Evolutionary conservation across 331 rosid species (phyloP), one percentile per base, ranked within the genome.

Genomic region (Cydonia oblonga): DNA sequence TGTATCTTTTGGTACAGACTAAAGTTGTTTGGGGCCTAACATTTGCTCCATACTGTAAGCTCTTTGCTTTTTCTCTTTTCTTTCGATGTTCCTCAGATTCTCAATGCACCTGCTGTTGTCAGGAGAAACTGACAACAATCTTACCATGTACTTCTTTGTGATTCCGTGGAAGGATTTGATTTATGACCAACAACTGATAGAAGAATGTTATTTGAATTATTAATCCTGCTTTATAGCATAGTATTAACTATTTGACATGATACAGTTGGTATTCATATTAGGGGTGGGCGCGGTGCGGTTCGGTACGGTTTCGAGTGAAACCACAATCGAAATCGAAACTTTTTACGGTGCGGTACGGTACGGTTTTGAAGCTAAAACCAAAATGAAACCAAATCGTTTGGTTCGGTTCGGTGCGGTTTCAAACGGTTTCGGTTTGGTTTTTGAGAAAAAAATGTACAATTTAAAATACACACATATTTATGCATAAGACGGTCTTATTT

Each of bases 61-160:
- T 26, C 32, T 68, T 61, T 68, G 18, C 63, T 25, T 26, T 72
- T 44, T 42, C 13, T 1, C 58, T 71, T 28, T 35, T 67, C 68
- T 32, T 70, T 35, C 58, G 61, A 25, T 66, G 78, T 66, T 57
- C 75, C 44, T 23, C 69, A 44, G 79, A 79, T 86, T 79, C 81
- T 77, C 68, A 40, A 32, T 63, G 63, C 83, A 75, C 79, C 35
- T 29, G 66, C 69, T 68, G 59, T 29, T 84, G 80, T 75, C 82
- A 84, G 68, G 20, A 68, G 38, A 70, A 73, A 51, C 74, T 68
- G 73, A 44, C 54, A 11, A 44, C 69, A 70, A 44, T 51, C 74
- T 79, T 72, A 32, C 60, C 79, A 46, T 49, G 64, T 69, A 73
- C 77, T 74, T 69, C 38, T 69, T 58, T 14, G 18, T 29, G 52